A percentile compares a stretch with the other conserved stretches of the same genome.
Evolutionary conservation across 1,284 basidiomycete species (phyloP).

Genomic region (Thecaphora frezii): DNA sequence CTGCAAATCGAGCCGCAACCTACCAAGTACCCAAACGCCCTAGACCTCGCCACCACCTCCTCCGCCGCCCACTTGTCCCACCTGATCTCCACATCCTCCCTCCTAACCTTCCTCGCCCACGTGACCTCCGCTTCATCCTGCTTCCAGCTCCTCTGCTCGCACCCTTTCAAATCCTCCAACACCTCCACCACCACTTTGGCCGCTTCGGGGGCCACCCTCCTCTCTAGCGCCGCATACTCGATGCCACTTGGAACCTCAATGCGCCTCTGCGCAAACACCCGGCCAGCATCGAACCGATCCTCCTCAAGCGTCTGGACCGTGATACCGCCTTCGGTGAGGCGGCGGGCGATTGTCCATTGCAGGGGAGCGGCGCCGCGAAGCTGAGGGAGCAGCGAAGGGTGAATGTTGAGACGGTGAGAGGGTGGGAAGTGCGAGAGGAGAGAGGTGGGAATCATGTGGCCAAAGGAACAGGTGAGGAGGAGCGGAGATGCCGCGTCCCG

Average conservation of each 20-base stretch:
- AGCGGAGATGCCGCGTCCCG: conserved; percentile 60
- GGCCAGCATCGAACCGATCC: conserved; percentile 41
- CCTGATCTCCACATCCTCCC: conserved; percentile 12
- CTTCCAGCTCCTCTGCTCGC: conserved; percentile 61
- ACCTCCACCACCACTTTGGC: conserved; percentile 73
- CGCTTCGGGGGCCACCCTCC: conserved; percentile 69
- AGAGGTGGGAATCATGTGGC: conserved; percentile 74
- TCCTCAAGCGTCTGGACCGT: conserved; percentile 42
- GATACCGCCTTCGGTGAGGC: conserved; percentile 28
- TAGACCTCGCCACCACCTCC: conserved; percentile 36
- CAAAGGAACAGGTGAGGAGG: conserved; percentile 88
- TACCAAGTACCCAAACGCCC: conserved; percentile 40
- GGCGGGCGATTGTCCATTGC: conserved; percentile 71
- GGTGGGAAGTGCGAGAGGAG: conserved; percentile 71
- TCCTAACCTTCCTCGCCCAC: conserved; percentile 43
- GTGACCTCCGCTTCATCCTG: conserved; percentile 23
- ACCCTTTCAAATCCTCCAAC: conserved; percentile 67
- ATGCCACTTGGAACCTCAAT: conserved; percentile 63
- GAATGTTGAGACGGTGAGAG: conserved; percentile 78
- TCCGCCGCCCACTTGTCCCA: conserved; percentile 40
- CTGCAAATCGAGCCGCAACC: background rate
- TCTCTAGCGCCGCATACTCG: conserved; percentile 67
- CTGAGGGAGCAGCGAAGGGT: conserved; percentile 84
- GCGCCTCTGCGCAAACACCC: conserved; percentile 16
- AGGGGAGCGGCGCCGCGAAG: conserved; percentile 91